A percentile compares a stretch with the other conserved stretches of the same genome.
phyloP scores from a whole-genome alignment of 1,139 yeast genomes.

The Blastobotrys buckinghamii region DNA sequence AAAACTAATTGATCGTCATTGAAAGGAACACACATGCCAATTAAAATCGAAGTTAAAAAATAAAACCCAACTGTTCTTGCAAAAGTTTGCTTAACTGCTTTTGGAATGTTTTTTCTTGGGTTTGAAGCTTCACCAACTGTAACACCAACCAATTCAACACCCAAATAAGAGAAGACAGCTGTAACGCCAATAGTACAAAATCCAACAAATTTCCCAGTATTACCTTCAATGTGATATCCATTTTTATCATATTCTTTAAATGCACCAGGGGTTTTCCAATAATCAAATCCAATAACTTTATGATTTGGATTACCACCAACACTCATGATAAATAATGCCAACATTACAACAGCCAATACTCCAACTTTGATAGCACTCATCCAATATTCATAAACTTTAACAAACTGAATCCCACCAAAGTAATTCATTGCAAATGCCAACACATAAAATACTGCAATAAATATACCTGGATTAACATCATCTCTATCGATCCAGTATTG shows the following conservation, averaged over 20 bases:
- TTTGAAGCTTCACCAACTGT: conserved; percentile 71
- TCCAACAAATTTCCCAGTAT: conserved; percentile 61
- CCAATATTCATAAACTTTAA: conserved; percentile 64
- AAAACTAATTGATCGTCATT: conserved; percentile 25
- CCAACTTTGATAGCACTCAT: conserved; percentile 58
- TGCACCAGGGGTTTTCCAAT: conserved; percentile 54
- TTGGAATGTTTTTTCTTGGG: conserved; percentile 69
- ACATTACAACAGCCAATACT: conserved; percentile 62
- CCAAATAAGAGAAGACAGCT: conserved; percentile 59
- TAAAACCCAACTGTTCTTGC: conserved; percentile 48
- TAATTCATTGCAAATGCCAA: conserved; percentile 45
- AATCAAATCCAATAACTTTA: conserved; percentile 57
- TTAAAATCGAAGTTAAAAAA: conserved; percentile 41
- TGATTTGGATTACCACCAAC: conserved; percentile 73
- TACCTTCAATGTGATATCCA: conserved; percentile 34
- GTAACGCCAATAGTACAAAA: conserved; percentile 23
- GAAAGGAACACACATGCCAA: conserved; percentile 44
- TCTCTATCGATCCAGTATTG: conserved; percentile 54
- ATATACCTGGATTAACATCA: conserved; percentile 50
- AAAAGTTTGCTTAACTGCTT: conserved; percentile 70
- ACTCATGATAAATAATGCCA: conserved; percentile 60
- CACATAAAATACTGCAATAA: conserved; percentile 67
- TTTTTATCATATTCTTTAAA: conserved; percentile 46
- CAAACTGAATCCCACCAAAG: conserved; percentile 49
- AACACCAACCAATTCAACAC: conserved; percentile 74